Evolutionary conservation across 148 eudicot species (phyloP).

Genomic region (Mesembryanthemum crystallinum): DNA sequence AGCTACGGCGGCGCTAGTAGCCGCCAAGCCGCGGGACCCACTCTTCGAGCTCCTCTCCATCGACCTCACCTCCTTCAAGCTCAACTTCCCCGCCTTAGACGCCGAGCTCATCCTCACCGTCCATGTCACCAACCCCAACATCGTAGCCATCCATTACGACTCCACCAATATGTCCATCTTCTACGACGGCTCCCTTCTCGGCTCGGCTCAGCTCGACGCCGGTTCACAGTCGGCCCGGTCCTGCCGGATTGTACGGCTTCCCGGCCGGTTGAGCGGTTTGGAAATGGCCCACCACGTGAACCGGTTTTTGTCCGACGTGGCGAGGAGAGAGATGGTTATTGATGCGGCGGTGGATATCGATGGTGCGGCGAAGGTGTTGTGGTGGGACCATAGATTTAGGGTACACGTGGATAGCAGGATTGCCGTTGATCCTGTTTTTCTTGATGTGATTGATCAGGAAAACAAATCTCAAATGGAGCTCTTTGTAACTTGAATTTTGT

Average conservation of each 20-base stretch:
- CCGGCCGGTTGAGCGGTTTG: constrained; percentile 72
- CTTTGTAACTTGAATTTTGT: constrained; percentile 28
- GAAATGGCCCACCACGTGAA: constrained; percentile 64
- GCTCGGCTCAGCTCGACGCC: constrained; percentile 60
- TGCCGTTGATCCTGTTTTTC: constrained; percentile 77
- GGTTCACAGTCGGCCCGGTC: constrained; percentile 70
- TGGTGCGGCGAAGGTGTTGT: constrained; percentile 64
- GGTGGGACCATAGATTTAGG: constrained; percentile 81
- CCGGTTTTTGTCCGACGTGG: constrained; percentile 56
- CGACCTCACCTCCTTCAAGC: constrained; percentile 65
- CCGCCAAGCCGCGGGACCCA: constrained; percentile 61
- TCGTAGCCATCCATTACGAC: constrained; percentile 55
- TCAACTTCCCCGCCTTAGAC: constrained; percentile 66
- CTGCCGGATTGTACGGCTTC: constrained; percentile 54
- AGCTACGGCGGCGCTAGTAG: constrained; percentile 38
- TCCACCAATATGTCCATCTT: constrained; percentile 67
- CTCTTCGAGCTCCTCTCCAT: constrained; percentile 65
- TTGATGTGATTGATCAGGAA: constrained; percentile 87
- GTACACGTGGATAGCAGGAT: constrained; percentile 77
- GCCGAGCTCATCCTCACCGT: constrained; percentile 76
- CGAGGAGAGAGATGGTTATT: constrained; percentile 71
- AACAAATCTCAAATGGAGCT: constrained; percentile 60
- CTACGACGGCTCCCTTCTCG: constrained; percentile 71
- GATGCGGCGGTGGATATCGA: constrained; percentile 64
- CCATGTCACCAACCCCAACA: constrained; percentile 91